phyloP scores from a whole-genome alignment of 140 eudicot genomes.

The Cichorium intybus region DNA sequence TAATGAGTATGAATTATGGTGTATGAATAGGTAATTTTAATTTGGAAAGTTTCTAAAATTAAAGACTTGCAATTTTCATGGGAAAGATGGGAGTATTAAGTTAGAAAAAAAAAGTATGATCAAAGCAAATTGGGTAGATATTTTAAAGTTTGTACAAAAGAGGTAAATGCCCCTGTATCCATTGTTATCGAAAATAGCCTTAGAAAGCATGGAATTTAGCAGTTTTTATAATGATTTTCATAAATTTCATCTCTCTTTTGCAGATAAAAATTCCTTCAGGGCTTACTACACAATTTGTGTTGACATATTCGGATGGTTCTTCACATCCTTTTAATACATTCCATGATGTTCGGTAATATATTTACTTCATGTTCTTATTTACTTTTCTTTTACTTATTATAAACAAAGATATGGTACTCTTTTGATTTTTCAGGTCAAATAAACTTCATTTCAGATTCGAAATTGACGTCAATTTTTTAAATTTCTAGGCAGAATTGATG shows the following conservation, averaged over 20 bases:
- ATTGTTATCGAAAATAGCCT: not conserved
- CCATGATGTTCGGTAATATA: conserved; percentile 70
- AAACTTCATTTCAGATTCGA: not conserved
- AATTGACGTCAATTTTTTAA: not conserved
- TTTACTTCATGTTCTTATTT: conserved; percentile 18
- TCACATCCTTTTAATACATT: conserved; percentile 70
- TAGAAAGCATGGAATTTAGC: not conserved
- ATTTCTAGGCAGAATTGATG: conserved; percentile 1
- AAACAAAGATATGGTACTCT: not conserved
- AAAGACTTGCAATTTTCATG: not conserved
- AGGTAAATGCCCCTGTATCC: not conserved
- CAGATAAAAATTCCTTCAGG: conserved; percentile 93
- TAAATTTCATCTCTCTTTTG: conserved; percentile 24
- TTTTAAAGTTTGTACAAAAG: not conserved
- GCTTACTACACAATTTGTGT: conserved; percentile 70
- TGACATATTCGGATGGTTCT: conserved; percentile 73
- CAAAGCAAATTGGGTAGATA: too few species aligned
- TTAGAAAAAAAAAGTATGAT: not conserved
- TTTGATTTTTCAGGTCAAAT: conserved; percentile 10
- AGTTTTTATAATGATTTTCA: not conserved
- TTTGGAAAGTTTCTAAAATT: not conserved
- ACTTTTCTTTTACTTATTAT: conserved; percentile 11
- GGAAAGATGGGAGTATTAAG: conserved; percentile 1
- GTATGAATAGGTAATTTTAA: not conserved
- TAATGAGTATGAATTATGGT: not conserved